These are phyloP conservation scores for Malus sieversii DNA, from an alignment of 306 rosid genomes.

Conservation along the genomic window DNA sequence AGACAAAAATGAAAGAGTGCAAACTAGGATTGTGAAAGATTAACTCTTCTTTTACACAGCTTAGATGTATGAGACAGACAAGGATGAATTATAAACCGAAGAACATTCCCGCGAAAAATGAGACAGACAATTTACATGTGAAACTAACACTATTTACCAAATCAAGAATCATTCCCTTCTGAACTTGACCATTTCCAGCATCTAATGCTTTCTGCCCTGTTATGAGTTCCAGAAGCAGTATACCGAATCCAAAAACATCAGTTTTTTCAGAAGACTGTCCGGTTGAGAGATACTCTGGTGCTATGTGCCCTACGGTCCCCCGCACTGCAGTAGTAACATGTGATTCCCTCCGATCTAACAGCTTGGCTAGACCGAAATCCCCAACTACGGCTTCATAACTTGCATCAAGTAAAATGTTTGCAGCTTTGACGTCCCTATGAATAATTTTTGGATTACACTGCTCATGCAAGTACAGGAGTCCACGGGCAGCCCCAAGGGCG, in stretches of 20 bases:
- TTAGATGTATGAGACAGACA: background rate
- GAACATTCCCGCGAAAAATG: background rate
- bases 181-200: constrained; percentile 85
- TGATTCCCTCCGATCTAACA: constrained; percentile 88
- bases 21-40: background rate
- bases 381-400: constrained; percentile 95
- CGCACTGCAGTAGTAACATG: constrained; percentile 97
- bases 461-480: constrained; percentile 85
- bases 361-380: constrained; percentile 96
- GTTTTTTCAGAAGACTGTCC: constrained; percentile 96
- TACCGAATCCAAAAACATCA: constrained; percentile 92
- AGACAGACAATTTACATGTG: background rate
- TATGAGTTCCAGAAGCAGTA: constrained; percentile 79
- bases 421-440: constrained; percentile 98
- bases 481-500: constrained; percentile 85
- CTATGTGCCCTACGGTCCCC: constrained; percentile 93
- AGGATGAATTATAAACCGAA: background rate
- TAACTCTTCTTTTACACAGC: background rate
- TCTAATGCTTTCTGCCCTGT: constrained; percentile 87
- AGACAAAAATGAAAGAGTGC: background rate
- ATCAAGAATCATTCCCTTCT: constrained; percentile 95
- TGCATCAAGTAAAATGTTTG: constrained; percentile 83
- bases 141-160: constrained; percentile 41
- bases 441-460: constrained; percentile 90
- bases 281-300: constrained; percentile 89